Evolutionary conservation across 768 basidiomycete genomes (phyloP), one percentile per base, ranked within the genome.

Genomic region (Russula emetica): DNA sequence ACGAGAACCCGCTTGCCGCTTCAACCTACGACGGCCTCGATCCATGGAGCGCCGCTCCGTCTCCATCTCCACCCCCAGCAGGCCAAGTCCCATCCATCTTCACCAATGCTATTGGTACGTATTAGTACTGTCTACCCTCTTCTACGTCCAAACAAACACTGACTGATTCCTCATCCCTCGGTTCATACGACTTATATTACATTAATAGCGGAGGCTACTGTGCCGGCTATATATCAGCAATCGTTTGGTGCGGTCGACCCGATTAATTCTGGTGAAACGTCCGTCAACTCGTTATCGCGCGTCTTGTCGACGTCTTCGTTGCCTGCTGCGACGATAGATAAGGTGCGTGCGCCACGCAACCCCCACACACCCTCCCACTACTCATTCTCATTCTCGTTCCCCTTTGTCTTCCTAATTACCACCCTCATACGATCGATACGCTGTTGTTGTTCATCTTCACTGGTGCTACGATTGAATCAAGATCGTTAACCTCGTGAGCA

Each of bases 401-500:
- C 18, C 30, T 16, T 7, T n/a, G 9, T 8, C 10, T 8, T 26
- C 24, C 1, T 5, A 3, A 18, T 20, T 20, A 16, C 30, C 18
- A 13, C 45, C 10, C 30, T n/a, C 9, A 30, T 53, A 7, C 34
- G 3, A 24, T 5, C 32, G 32, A 38, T 38, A 7, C 11, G 30
- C n/a, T 11, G 51, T 38, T 16, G 14, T 30, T 14, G 13, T 11
- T 26, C 18, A 16, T 20, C 9, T 16, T 7, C 16, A 18, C 16
- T 11, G 30, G 24, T 45, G 40, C 44, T 14, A 14, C 40, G 42
- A n/a, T 13, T 16, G 7, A 67, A n/a, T 32, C 1, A 32, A 95
- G 93, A 95, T 98, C 69, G 88, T 97, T 61, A 93, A 90, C 74
- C 79, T 95, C 24, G 92, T 94, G 58, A 91, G 90, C 74, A 86